Conservation (phyloP, 2,329 filamentous ascomycete species). For the Colletotrichum lupini region DNA sequence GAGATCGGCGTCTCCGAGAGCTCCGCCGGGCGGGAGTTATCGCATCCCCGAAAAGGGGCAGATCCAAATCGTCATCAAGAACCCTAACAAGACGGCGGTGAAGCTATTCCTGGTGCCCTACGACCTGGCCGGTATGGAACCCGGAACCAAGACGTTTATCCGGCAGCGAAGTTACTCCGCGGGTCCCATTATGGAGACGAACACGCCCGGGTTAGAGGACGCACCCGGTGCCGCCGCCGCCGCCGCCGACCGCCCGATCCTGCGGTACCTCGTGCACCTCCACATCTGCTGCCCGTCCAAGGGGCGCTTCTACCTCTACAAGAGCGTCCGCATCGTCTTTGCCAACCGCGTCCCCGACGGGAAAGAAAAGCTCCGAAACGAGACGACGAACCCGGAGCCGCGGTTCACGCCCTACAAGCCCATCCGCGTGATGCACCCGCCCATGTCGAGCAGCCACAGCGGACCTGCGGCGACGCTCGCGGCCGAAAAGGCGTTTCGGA, state of each 20-base stretch:
- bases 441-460: constrained; percentile 45
- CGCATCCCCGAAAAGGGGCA: constrained; percentile 94
- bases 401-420: constrained; percentile 87
- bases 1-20: constrained; percentile 57
- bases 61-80: constrained; percentile 96
- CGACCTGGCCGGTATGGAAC: constrained; percentile 90
- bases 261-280: constrained; percentile 91
- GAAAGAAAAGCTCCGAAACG: constrained; percentile 91
- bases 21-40: constrained; percentile 89
- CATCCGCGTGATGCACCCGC: constrained; percentile 60
- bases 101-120: constrained; percentile 96
- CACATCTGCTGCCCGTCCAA: constrained; percentile 91
- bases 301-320: constrained; percentile 90
- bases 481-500: constrained; percentile 69
- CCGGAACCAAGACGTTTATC: constrained; percentile 95
- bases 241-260: constrained; percentile 69
- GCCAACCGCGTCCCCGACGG: constrained; percentile 96
- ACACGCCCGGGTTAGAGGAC: constrained; percentile 51
- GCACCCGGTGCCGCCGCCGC: constrained; percentile 25
- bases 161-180: constrained; percentile 93
- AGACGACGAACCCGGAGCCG: constrained; percentile 89
- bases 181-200: constrained; percentile 80
- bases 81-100: constrained; percentile 97
- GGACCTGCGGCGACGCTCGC: constrained; percentile 61
- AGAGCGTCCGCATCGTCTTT: constrained; percentile 92